phyloP scores from a whole-genome alignment of 2,329 filamentous ascomycete genomes.

The Sporothrix brunneoviolacea region DNA sequence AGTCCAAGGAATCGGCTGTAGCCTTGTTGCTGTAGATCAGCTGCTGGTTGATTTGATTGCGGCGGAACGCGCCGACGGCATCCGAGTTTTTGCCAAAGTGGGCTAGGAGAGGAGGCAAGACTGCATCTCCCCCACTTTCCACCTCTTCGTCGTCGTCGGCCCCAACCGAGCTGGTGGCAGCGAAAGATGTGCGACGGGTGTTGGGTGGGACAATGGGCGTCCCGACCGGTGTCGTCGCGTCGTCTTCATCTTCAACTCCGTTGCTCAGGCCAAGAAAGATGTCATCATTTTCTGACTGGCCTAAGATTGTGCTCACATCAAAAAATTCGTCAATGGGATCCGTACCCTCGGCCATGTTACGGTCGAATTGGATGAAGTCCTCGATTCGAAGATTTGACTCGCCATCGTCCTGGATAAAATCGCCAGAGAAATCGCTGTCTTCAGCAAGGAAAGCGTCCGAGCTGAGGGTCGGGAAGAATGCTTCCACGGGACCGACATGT shows the following conservation, averaged over 20 bases:
- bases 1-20: constrained; percentile 55
- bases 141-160: constrained; percentile 29
- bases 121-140: constrained; percentile 33
- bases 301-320: constrained; percentile 1
- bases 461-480: constrained; percentile 61
- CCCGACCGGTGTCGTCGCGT: constrained; percentile 44
- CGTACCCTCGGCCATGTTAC: constrained; percentile 27
- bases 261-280: constrained; percentile 20
- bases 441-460: constrained; percentile 51
- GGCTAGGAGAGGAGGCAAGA: constrained; percentile 48
- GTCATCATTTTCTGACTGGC: constrained; percentile 6
- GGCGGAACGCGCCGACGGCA: constrained; percentile 72
- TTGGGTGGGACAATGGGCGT: constrained; percentile 15
- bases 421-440: constrained; percentile 41
- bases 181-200: background rate
- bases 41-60: constrained; percentile 56
- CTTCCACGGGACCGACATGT: constrained; percentile 65
- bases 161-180: background rate
- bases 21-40: constrained; percentile 54
- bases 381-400: constrained; percentile 60
- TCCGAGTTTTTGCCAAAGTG: constrained; percentile 61
- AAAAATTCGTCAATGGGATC: constrained; percentile 10
- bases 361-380: constrained; percentile 66
- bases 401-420: constrained; percentile 58
- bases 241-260: constrained; percentile 40